These are phyloP conservation scores for Chlorella vulgaris DNA, from an alignment of 139 green algal genomes.

Conservation along the genomic window DNA sequence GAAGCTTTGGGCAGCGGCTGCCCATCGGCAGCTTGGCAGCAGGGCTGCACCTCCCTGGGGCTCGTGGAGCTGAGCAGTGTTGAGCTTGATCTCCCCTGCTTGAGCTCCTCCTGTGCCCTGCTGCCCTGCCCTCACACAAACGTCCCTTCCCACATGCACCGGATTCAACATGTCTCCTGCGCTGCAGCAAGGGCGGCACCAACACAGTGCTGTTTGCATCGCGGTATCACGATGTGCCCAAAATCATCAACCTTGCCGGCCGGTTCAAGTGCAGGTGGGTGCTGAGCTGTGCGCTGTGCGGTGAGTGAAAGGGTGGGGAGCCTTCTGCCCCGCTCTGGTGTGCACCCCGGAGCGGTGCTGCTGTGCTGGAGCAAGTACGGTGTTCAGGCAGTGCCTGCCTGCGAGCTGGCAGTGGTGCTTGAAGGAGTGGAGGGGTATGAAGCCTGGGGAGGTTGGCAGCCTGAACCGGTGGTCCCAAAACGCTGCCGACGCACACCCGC, in stretches of 20 bases:
- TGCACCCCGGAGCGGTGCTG: no score
- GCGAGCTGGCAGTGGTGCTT: neutral
- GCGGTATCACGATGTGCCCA: slow-evolving; percentile 21
- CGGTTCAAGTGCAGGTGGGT: slow-evolving; percentile 36
- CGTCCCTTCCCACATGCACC: no score
- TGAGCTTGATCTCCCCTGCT: neutral
- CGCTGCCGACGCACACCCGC: no score
- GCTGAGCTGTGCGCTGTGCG: no score
- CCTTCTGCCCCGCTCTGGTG: neutral
- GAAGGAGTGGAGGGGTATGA: neutral
- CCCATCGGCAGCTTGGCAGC: no score
- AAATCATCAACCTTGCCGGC: slow-evolving; percentile 40
- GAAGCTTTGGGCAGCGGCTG: neutral
- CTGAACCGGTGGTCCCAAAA: no score
- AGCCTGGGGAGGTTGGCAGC: neutral
- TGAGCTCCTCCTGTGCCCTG: no score
- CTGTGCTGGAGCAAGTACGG: neutral
- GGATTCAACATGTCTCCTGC: no score
- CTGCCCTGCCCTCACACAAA: no score
- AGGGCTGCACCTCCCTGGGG: no score
- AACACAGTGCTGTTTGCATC: slow-evolving; percentile 41
- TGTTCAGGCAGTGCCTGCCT: neutral
- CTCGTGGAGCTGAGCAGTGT: neutral
- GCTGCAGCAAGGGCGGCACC: slow-evolving; percentile 40
- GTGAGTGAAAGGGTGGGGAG: no score